Conservation (phyloP, 2,329 filamentous ascomycete genomes). For the Fusarium sp. region DNA sequence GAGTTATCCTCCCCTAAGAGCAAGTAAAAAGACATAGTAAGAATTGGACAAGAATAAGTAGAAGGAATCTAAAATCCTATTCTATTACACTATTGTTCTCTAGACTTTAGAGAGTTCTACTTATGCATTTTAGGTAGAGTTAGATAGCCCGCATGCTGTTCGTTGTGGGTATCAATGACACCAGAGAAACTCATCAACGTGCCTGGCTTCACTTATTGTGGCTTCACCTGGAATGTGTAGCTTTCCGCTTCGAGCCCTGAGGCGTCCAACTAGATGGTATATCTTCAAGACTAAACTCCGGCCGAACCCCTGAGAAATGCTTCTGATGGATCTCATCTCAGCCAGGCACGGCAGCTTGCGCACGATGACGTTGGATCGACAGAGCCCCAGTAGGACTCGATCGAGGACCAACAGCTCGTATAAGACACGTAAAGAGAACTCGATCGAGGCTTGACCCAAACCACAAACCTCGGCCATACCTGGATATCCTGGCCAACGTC, state of each 20-base stretch:
- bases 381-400: not conserved
- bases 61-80: not conserved
- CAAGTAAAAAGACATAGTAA: not conserved
- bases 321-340: conserved; percentile 17
- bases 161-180: not conserved
- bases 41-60: not conserved
- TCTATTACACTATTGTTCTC: not conserved
- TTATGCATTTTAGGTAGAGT: too few species aligned
- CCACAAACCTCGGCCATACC: not conserved
- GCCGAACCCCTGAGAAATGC: conserved; percentile 10
- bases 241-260: not conserved
- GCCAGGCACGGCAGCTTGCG: not conserved
- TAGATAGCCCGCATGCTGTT: too few species aligned
- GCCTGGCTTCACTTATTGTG: not conserved
- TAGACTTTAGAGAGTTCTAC: not conserved
- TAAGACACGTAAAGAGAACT: not conserved
- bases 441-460: too few species aligned
- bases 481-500: not conserved
- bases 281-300: not conserved
- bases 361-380: conserved; percentile 31
- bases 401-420: not conserved
- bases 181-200: too few species aligned
- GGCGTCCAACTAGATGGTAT: not conserved
- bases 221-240: conserved; percentile 8
- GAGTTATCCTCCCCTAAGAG: not conserved